Evolutionary conservation across 257 asterid species (phyloP).

Genomic region (Striga asiatica): DNA sequence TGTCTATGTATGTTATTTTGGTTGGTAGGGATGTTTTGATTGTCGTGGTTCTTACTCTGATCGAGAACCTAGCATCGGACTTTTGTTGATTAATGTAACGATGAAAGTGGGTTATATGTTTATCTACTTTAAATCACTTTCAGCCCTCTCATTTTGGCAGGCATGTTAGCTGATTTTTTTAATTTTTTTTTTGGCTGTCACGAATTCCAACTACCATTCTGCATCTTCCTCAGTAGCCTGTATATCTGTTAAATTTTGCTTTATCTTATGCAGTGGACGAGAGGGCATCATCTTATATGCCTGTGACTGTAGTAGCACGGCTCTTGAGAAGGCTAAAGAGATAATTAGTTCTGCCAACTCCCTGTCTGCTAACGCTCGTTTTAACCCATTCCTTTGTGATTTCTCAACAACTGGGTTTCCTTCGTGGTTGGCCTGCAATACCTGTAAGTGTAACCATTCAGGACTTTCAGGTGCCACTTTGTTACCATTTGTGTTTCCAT

Average conservation of each 20-base stretch:
- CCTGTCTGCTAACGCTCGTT: conserved; percentile 33
- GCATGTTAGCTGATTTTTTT: neutral
- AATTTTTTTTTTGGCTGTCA: neutral
- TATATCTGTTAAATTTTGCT: conserved; percentile 7
- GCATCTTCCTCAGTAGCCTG: conserved; percentile 1
- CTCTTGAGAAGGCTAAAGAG: conserved; percentile 71
- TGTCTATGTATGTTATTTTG: too few relatives aligned
- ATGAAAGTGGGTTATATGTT: neutral
- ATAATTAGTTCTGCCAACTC: conserved; percentile 37
- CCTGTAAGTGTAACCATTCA: conserved; percentile 30
- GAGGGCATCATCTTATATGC: conserved; percentile 53
- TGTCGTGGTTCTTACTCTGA: neutral
- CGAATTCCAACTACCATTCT: neutral
- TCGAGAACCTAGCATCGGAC: neutral
- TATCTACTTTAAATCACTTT: neutral
- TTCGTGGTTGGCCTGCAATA: conserved; percentile 52
- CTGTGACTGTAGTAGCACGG: conserved; percentile 82
- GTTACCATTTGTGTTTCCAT: neutral
- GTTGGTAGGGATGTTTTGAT: neutral
- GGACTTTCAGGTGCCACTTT: conserved; percentile 29
- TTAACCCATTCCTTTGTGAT: conserved; percentile 63
- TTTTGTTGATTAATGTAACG: neutral
- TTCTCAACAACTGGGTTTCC: conserved; percentile 57
- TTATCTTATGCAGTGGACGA: conserved; percentile 37
- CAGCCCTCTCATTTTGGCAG: neutral